A percentile compares a stretch with the other conserved stretches of the same genome.
Evolutionary conservation across 345 rosid species (phyloP).

Genomic region (Salix caprea): DNA sequence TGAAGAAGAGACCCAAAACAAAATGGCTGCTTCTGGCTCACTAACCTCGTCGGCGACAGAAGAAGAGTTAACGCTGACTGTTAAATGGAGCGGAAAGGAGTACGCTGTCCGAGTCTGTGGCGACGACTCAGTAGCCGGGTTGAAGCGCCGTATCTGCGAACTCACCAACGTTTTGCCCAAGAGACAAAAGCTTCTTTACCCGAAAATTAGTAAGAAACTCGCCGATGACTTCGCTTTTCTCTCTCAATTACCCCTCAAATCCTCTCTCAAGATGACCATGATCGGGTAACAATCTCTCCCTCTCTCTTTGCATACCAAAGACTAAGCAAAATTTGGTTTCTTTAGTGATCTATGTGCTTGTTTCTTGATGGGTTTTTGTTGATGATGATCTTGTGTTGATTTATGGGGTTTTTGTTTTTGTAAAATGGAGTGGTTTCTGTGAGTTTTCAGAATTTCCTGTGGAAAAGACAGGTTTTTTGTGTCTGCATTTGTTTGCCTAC

Average conservation of each 20-base stretch:
- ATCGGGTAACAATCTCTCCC: constrained; percentile 50
- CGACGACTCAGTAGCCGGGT: constrained; percentile 82
- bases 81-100: constrained; percentile 95
- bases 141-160: constrained; percentile 87
- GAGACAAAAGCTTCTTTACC: constrained; percentile 94
- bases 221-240: constrained; percentile 70
- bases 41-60: constrained; percentile 40
- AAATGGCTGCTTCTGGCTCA: constrained; percentile 5
- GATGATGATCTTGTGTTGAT: background rate
- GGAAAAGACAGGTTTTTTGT: background rate
- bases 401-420: background rate
- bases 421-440: background rate
- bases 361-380: background rate
- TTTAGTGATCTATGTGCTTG: background rate
- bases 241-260: constrained; percentile 69
- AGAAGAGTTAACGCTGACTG: constrained; percentile 72
- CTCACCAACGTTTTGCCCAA: constrained; percentile 79
- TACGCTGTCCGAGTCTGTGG: constrained; percentile 78
- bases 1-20: background rate
- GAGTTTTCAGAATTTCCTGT: background rate
- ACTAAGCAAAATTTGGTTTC: background rate
- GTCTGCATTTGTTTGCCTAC: background rate
- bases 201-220: constrained; percentile 80
- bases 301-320: background rate
- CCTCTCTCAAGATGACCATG: constrained; percentile 94